Conservation (phyloP, 495 filamentous ascomycete species). For the Lasiosphaeria hispida region DNA sequence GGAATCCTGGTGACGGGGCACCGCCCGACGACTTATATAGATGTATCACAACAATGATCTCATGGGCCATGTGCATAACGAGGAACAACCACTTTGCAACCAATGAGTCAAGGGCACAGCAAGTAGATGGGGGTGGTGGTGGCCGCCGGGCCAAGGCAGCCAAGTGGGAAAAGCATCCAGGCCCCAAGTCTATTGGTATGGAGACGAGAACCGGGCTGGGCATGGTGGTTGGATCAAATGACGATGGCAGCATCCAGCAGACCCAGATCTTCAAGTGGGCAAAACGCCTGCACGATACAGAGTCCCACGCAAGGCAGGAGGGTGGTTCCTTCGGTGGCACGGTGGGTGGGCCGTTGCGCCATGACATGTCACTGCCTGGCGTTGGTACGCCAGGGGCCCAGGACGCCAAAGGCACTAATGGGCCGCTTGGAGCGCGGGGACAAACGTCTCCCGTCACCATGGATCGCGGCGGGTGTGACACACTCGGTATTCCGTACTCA, state of each 20-base stretch:
- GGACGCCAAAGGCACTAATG: not conserved
- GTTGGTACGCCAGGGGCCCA: too few species aligned
- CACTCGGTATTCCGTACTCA: not conserved
- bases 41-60: conserved; percentile 1
- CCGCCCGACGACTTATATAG: too few species aligned
- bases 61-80: not conserved
- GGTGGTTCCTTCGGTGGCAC: conserved; percentile 15
- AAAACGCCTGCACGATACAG: not conserved
- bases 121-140: not conserved
- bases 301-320: not conserved
- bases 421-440: not conserved
- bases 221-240: conserved; percentile 6
- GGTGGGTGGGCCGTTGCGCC: conserved; percentile 3
- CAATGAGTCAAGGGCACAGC: conserved; percentile 4
- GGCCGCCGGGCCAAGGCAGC: conserved; percentile 1
- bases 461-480: not conserved
- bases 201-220: not conserved
- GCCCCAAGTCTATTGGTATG: not conserved
- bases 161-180: not conserved
- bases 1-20: too few species aligned
- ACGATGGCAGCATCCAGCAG: not conserved
- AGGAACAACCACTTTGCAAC: not conserved
- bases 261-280: conserved; percentile 4
- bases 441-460: not conserved
- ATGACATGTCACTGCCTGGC: not conserved